phyloP scores from a whole-genome alignment of 305 asterid genomes.

The Nicotiana rustica region DNA sequence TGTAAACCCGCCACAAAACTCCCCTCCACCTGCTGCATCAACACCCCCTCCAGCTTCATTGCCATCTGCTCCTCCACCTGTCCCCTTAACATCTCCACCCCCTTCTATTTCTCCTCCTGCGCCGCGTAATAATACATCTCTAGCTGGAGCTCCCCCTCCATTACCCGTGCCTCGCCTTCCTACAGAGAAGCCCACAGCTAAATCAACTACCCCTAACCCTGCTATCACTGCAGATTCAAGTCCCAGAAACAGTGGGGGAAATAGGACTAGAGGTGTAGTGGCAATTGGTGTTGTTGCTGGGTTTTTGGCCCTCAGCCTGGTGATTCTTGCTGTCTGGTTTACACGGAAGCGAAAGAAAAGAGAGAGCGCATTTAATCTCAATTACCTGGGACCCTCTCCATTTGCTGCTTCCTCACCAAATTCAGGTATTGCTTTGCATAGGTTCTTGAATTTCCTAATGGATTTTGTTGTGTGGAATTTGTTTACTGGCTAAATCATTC shows the following conservation, averaged over 20 bases:
- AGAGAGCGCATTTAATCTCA: constrained; percentile 51
- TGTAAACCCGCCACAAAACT: constrained; percentile 34
- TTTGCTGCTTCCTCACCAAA: constrained; percentile 81
- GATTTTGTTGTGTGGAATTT: constrained; percentile 9
- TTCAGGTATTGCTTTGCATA: constrained; percentile 62
- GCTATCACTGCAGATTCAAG: constrained; percentile 50
- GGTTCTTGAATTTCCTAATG: constrained; percentile 4
- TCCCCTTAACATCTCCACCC: constrained; percentile 43
- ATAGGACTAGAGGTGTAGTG: constrained; percentile 53
- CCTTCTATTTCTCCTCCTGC: constrained; percentile 55
- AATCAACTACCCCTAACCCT: constrained; percentile 52
- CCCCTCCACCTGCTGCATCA: constrained; percentile 48
- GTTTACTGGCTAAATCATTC: not conserved
- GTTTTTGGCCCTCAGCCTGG: constrained; percentile 66
- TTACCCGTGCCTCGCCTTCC: constrained; percentile 49
- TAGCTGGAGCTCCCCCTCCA: constrained; percentile 42
- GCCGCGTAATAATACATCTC: constrained; percentile 45
- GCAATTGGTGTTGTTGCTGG: constrained; percentile 67
- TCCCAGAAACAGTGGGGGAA: constrained; percentile 50
- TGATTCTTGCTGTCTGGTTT: constrained; percentile 71
- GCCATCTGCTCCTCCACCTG: constrained; percentile 52
- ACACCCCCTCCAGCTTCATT: constrained; percentile 53
- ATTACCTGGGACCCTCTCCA: constrained; percentile 68
- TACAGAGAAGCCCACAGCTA: constrained; percentile 69
- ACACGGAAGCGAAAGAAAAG: constrained; percentile 60